phyloP scores from a whole-genome alignment of 2,329 filamentous ascomycete genomes.

The Ilyonectria sp. region DNA sequence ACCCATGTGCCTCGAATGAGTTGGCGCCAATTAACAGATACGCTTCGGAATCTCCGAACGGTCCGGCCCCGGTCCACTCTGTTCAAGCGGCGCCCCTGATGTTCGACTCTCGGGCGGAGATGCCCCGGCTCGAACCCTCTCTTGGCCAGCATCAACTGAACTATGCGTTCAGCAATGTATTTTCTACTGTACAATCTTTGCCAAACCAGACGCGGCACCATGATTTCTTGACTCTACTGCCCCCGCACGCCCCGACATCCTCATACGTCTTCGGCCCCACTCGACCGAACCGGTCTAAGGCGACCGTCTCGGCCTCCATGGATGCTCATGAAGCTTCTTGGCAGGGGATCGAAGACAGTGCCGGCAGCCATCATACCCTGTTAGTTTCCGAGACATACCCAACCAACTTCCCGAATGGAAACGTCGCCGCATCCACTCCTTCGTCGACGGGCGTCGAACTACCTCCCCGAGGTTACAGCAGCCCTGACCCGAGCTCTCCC shows the following conservation, averaged over 20 bases:
- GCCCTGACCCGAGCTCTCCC: background rate
- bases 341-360: background rate
- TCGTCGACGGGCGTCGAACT: background rate
- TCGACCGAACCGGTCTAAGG: background rate
- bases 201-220: background rate
- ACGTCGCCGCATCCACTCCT: background rate
- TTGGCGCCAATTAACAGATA: conserved; percentile 31
- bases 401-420: conserved; percentile 1
- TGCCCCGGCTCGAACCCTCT: background rate
- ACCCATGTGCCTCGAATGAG: conserved; percentile 20
- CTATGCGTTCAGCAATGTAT: background rate
- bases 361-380: background rate
- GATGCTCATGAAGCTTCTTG: background rate
- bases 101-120: background rate
- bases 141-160: background rate
- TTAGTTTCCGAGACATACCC: background rate
- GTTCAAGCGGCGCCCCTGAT: background rate
- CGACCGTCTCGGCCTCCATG: background rate
- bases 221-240: too few relatives aligned
- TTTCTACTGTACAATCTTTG: conserved; percentile 5
- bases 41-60: conserved; percentile 7
- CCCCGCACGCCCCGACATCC: background rate
- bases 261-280: background rate
- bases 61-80: conserved; percentile 12
- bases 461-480: background rate